A percentile compares a stretch with the other conserved stretches of the same genome.
Conservation (phyloP, 768 basidiomycete genomes). For the Thelephora ganbajun region DNA sequence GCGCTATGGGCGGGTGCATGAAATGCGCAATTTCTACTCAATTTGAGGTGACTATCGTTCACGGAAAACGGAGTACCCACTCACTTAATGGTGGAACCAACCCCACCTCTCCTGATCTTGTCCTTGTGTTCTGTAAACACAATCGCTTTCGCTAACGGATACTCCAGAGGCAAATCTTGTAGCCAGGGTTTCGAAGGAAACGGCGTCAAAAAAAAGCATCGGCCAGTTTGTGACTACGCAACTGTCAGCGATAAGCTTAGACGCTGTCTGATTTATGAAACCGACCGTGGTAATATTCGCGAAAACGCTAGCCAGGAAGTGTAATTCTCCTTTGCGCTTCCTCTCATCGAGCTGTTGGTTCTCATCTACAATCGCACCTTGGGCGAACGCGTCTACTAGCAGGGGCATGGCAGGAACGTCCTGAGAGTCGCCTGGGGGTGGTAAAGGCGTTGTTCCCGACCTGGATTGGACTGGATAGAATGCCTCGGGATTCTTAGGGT, state of each 20-base stretch:
- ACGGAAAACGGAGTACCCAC: background rate
- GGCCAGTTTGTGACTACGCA: conserved; percentile 56
- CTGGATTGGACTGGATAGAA: conserved; percentile 69
- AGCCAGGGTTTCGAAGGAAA: conserved; percentile 34
- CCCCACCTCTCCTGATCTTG: conserved; percentile 75
- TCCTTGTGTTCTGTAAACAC: conserved; percentile 86
- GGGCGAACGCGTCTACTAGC: conserved; percentile 81
- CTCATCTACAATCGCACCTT: conserved; percentile 47
- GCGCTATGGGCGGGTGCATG: conserved; percentile 53
- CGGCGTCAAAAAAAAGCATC: conserved; percentile 70
- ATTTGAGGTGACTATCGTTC: conserved; percentile 7
- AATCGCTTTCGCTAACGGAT: conserved; percentile 70
- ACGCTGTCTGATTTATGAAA: conserved; percentile 3
- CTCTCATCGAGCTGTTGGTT: conserved; percentile 33
- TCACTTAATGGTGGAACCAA: conserved; percentile 79
- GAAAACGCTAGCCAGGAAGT: conserved; percentile 91
- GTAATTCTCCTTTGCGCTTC: conserved; percentile 60
- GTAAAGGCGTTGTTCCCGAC: conserved; percentile 64
- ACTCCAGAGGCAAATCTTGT: conserved; percentile 41
- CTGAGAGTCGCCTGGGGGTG: conserved; percentile 38
- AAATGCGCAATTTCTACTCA: conserved; percentile 65
- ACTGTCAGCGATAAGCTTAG: background rate
- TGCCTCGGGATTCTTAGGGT: conserved; percentile 31
- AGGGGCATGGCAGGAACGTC: conserved; percentile 61
- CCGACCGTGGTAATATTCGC: conserved; percentile 78